These are phyloP conservation scores for Apiotrichum brassicae DNA, from an alignment of 1,284 basidiomycete species.

Conservation along the genomic window DNA sequence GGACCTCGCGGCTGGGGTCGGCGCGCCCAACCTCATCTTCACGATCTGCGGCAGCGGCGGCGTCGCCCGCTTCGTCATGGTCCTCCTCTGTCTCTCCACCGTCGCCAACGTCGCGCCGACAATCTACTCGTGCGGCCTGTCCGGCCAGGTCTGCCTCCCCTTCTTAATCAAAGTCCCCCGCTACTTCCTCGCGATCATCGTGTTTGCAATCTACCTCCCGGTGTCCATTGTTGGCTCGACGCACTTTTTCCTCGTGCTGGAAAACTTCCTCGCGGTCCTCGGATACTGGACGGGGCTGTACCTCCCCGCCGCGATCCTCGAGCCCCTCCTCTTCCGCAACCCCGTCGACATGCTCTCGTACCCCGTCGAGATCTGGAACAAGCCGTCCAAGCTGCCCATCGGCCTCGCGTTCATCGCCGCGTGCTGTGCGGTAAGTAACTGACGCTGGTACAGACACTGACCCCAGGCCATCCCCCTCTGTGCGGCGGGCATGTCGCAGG, in stretches of 20 bases:
- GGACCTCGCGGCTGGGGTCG: constrained; percentile 55
- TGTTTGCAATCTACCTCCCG: constrained; percentile 61
- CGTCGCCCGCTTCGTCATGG: constrained; percentile 76
- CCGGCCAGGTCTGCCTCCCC: constrained; percentile 70
- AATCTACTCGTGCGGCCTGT: constrained; percentile 77
- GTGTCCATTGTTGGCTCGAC: constrained; percentile 38
- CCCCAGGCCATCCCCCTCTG: constrained; percentile 39
- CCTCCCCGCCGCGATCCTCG: constrained; percentile 40
- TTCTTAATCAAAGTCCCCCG: constrained; percentile 59
- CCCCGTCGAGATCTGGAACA: constrained; percentile 39
- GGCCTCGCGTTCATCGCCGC: constrained; percentile 36
- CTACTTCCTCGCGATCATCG: constrained; percentile 76
- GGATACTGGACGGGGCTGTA: constrained; percentile 46
- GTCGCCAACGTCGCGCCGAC: constrained; percentile 75
- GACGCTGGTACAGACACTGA: background rate
- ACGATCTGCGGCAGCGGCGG: constrained; percentile 59
- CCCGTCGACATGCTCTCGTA: constrained; percentile 37
- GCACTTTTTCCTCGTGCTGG: constrained; percentile 39
- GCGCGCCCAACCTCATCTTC: constrained; percentile 66
- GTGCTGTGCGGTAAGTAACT: constrained; percentile 28
- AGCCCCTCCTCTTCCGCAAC: constrained; percentile 41
- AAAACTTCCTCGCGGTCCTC: constrained; percentile 44
- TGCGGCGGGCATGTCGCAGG: constrained; percentile 42
- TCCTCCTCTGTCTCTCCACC: constrained; percentile 56
- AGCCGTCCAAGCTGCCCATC: constrained; percentile 36